Evolutionary conservation across 805 yeast species (phyloP), one percentile per base, ranked within the genome.

Genomic region (Candida loeiensis): DNA sequence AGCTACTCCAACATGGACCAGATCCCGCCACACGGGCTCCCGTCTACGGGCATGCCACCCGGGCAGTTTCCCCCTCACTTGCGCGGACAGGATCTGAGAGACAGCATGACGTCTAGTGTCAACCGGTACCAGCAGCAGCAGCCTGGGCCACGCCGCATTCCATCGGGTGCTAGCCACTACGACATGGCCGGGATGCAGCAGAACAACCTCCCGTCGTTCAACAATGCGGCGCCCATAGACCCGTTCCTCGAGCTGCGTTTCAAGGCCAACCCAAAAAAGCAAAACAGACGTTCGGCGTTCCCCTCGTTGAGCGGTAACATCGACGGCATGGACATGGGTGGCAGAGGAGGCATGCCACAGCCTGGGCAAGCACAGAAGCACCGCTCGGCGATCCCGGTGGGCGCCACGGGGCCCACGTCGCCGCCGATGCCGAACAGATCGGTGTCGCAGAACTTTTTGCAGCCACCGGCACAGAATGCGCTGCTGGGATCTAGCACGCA

Each of bases 311-410:
- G 54, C 15, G 63, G 61, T n/a, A 53, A 51, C 43, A 35, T 58
- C 18, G 56, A 55, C 8, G 63, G 61, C 2, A 39, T 66, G 14
- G 74, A 68, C 50, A 58, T 65, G 56, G 73, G 73, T 11, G 73
- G 72, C n/a, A 56, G 73, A 48, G 74, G 71, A 15, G 74, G 74
- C 6, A 69, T 69, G 74, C 73, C 73, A 2, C 62, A 61, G 61
- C 61, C 67, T 0, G 42, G 39, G 13, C 29, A 26, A 24, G 17
- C 27, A 15, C 44, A 34, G 6, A 45, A 43, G 34, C 45, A 46
- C 35, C 39, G 45, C 4, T 43, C 49, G 15, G 33, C 38, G 41
- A 40, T 28, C 37, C 46, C 28, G 37, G 34, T 11, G n/a, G n/a
- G 8, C 24, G 6, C 24, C 21, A 32, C 44, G 29, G 34, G 40